Evolutionary conservation across 2,329 filamentous ascomycete genomes (phyloP), one percentile per base, ranked within the genome.

Genomic region (Sporothrix inflata): DNA sequence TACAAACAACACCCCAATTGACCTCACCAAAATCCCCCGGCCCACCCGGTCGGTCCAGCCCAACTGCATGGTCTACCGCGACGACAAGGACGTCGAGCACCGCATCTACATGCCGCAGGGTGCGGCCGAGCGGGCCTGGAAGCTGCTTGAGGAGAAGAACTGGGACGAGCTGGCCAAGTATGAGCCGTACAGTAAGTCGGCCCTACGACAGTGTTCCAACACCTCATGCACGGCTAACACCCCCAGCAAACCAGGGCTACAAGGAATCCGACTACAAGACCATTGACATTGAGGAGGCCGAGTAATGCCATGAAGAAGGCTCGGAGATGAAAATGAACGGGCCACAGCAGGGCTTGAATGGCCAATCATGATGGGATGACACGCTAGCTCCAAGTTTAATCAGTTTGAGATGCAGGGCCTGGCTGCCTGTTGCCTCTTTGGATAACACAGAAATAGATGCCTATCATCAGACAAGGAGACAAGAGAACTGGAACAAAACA

Each of bases 61-160:
- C 45, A 53, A 71, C 69, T 65, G 69, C 24, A n/a, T 65, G 57
- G 19, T 42, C 69, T 71, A 53, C 65, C 21, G n/a, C 30, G 69
- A 71, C 60, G 51, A 45, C 24, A 16, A 57, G 9, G 51, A 34
- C 49, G 27, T 53, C 65, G 24, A 53, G 47, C 65, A 53, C 34
- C 6, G 42, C 38, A 68, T 68, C 47, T 68, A 68, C 30, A 16
- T 68, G 16, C 65, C 45, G 27, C 65, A 51, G 30, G 47, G 65
- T 7, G 11, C 45, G 16, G 4, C 40, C 45, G 24, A 53, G 19
- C 27, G 38, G 24, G 65, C 65, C 5, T 21, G 12, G 0, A 9
- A 53, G n/a, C 27, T 47, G 7, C 14, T 53, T 12, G 14, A 11
- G 27, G 47, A 68, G 8, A 51, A 53, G 47, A 27, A 47, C 12